Conservation (phyloP, 2,329 filamentous ascomycete genomes). For the Pseudogymnoascus sp. region DNA sequence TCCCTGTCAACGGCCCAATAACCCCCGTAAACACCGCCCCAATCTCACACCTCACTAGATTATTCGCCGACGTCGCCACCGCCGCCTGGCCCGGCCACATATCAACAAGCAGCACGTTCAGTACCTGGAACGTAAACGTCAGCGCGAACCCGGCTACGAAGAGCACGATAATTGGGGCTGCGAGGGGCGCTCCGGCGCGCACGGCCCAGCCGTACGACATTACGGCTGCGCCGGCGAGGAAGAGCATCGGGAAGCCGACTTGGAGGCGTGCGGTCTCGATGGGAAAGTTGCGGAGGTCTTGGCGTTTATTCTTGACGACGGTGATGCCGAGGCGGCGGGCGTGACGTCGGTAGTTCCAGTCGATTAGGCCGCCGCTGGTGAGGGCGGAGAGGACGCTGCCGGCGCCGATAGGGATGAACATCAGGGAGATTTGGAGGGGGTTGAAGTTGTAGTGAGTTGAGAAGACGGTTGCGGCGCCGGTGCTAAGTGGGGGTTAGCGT, state of each 20-base stretch:
- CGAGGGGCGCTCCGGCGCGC: slow-evolving; percentile 34
- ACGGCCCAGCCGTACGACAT: slow-evolving; percentile 46
- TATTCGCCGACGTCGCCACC: slow-evolving; percentile 48
- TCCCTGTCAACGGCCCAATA: slow-evolving; percentile 43
- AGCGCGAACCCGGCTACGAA: slow-evolving; percentile 40
- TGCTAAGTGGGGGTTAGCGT: slow-evolving; percentile 23
- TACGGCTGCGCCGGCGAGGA: slow-evolving; percentile 39
- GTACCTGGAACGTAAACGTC: slow-evolving; percentile 46
- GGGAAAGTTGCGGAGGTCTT: slow-evolving; percentile 41
- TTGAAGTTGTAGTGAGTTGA: slow-evolving; percentile 48
- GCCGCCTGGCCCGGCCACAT: slow-evolving; percentile 44
- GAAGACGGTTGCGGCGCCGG: slow-evolving; percentile 34
- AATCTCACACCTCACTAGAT: slow-evolving; percentile 46
- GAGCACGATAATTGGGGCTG: slow-evolving; percentile 39
- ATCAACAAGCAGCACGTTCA: slow-evolving; percentile 47
- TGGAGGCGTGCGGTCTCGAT: slow-evolving; percentile 44
- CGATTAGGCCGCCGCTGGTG: slow-evolving; percentile 47
- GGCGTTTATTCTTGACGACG: slow-evolving; percentile 44
- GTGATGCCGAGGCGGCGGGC: slow-evolving; percentile 44
- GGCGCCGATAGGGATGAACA: slow-evolving; percentile 41
- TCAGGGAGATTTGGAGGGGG: slow-evolving; percentile 45
- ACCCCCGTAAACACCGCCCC: slow-evolving; percentile 45
- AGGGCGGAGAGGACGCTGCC: slow-evolving; percentile 38
- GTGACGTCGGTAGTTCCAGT: slow-evolving; percentile 59
- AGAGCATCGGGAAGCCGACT: slow-evolving; percentile 42